Base-by-base conservation (phyloP, 495 filamentous ascomycete genomes). In the Aspergillus ostianus region DNA sequence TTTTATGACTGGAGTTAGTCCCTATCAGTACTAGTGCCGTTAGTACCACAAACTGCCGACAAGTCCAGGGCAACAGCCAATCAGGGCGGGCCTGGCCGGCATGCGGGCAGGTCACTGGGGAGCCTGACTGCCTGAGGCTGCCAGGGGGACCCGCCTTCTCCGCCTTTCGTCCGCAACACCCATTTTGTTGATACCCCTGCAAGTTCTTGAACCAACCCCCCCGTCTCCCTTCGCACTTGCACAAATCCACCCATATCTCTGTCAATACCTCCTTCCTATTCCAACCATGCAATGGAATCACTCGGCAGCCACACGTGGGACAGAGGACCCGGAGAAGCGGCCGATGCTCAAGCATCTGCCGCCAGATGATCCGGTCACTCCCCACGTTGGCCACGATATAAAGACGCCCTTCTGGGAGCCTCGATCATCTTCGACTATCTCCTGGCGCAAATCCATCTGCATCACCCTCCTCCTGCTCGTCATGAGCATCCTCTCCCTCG, bases 241-340 rank as follows among this genome's bases (percentile, higher is more conserved):
- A 15, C 12, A 41, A 41, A 8, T 41, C 36, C 36, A 41, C 36
- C 12, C 13, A 4, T 41, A 12, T 41, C 36, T 41, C 36, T 2
- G 4, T 15, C 12, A 10, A 41, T 15, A 13, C 9, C 36, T 12
- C 36, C 36, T 41, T 41, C 36, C 36, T 13, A 20, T 18, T 46
- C 44, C 55, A 58, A 26, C 19, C 48, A 58, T 58, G 56, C 55
- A 57, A 49, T 45, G 47, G 47, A 21, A 51, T 36, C 30, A 47
- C 26, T 46, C 15, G 0, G 41, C 47, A 20, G 30, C 15, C 21
- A 32, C 47, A 51, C 56, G 56, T 51, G 56, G 47, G 8, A 32
- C 48, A 6, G 41, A 19, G 46, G 23, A 15, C n/a, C 27, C 27
- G 3, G 56, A 58, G 47, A 44, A 51, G 30, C 48, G 17, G 19